Evolutionary conservation across 441 rosid genomes (phyloP).

Genomic region (Oxalis stricta): DNA sequence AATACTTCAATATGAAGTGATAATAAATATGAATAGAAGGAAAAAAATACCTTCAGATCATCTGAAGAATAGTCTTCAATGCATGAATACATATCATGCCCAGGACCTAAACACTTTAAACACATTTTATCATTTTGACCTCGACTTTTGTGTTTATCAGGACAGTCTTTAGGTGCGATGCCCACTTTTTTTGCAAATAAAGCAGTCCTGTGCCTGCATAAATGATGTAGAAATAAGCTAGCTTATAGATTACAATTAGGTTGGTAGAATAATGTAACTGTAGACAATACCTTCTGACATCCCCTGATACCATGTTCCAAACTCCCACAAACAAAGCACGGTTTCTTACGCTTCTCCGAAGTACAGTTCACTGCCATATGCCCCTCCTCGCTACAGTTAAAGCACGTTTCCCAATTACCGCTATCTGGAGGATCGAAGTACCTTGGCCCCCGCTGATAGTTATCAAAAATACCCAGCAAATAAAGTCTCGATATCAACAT

Average conservation of each 20-base stretch:
- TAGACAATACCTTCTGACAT: background rate
- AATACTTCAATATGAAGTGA: background rate
- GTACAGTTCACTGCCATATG: slow-evolving; percentile 1
- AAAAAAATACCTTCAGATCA: slow-evolving; percentile 23
- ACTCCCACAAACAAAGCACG: slow-evolving; percentile 19
- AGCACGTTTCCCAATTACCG: background rate
- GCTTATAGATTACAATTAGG: too few species aligned
- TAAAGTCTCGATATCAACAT: background rate
- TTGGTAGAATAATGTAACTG: background rate
- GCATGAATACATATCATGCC: slow-evolving; percentile 27
- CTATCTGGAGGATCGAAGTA: slow-evolving; percentile 17
- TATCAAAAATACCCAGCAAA: background rate
- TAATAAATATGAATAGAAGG: background rate
- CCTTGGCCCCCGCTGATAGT: slow-evolving; percentile 15
- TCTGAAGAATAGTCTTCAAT: slow-evolving; percentile 13
- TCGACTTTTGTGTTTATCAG: slow-evolving; percentile 4
- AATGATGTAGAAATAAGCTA: background rate
- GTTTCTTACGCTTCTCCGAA: slow-evolving; percentile 11
- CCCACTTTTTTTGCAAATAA: slow-evolving; percentile 4
- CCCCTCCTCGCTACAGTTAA: slow-evolving; percentile 11
- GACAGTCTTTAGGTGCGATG: slow-evolving; percentile 1
- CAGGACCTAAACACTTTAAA: slow-evolving; percentile 15
- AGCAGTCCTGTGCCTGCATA: slow-evolving; percentile 8
- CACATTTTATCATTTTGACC: slow-evolving; percentile 7
- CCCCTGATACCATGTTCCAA: slow-evolving; percentile 1